These are phyloP conservation scores for Colletotrichum musicola DNA, from an alignment of 2,329 filamentous ascomycete genomes.

Conservation along the genomic window DNA sequence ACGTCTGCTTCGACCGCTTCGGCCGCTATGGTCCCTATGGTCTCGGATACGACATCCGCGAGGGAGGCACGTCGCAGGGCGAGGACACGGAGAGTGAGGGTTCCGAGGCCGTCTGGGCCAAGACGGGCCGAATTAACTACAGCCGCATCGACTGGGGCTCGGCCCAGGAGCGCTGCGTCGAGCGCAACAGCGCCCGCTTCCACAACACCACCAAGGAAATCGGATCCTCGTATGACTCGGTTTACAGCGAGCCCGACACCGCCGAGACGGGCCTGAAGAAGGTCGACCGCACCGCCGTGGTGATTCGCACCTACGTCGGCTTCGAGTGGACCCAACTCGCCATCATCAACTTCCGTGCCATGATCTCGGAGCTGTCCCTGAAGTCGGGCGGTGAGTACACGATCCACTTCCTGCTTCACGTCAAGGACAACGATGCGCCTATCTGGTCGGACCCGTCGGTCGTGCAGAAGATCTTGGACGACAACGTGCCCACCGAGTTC, in stretches of 20 bases:
- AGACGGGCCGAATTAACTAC: constrained; percentile 69
- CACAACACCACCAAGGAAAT: constrained; percentile 54
- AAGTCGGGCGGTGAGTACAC: constrained; percentile 85
- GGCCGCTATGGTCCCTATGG: constrained; percentile 88
- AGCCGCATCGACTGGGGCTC: constrained; percentile 66
- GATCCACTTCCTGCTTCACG: constrained; percentile 86
- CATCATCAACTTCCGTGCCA: constrained; percentile 82
- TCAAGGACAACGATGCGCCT: constrained; percentile 81
- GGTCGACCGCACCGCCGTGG: constrained; percentile 75
- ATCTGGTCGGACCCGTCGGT: constrained; percentile 85
- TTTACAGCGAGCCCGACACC: constrained; percentile 23
- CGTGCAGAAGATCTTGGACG: constrained; percentile 77
- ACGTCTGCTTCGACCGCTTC: constrained; percentile 90
- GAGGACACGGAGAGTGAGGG: constrained; percentile 79
- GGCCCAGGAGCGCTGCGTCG: constrained; percentile 66
- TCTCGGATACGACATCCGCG: constrained; percentile 80
- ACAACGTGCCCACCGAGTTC: constrained; percentile 79
- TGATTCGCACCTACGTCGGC: constrained; percentile 84
- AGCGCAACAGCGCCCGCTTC: constrained; percentile 75
- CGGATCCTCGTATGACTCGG: constrained; percentile 15
- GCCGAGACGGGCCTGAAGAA: constrained; percentile 50
- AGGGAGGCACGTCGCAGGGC: constrained; percentile 79
- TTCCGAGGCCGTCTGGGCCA: constrained; percentile 69
- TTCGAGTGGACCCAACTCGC: constrained; percentile 84
- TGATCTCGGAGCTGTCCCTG: constrained; percentile 83